Evolutionary conservation across 352 stramenopile species (phyloP).

Genomic region (Globisporangium acanthophoron): DNA sequence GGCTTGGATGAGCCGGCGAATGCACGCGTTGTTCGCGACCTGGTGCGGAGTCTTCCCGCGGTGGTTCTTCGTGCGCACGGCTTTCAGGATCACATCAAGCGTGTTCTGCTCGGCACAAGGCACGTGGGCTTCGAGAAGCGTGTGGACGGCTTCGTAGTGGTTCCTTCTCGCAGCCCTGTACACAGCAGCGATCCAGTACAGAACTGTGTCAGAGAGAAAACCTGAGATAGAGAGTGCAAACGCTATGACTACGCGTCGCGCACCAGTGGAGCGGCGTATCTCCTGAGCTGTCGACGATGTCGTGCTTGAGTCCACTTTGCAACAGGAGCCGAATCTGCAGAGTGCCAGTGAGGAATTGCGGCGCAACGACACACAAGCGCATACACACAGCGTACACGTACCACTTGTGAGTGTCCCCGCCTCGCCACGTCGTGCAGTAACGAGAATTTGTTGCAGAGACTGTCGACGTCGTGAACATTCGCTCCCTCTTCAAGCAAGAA

Average conservation of each 20-base stretch:
- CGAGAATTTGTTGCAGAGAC: slow-evolving; percentile 51
- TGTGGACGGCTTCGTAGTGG: slow-evolving; percentile 51
- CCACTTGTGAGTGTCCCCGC: slow-evolving; percentile 42
- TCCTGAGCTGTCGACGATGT: slow-evolving; percentile 36
- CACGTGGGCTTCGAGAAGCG: slow-evolving; percentile 38
- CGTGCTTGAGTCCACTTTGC: slow-evolving; percentile 29
- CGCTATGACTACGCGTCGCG: not conserved
- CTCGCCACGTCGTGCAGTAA: slow-evolving; percentile 60
- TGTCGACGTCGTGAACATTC: slow-evolving; percentile 44
- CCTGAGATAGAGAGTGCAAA: not conserved
- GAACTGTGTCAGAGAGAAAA: not conserved
- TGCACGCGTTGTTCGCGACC: slow-evolving; percentile 37
- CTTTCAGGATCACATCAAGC: slow-evolving; percentile 23
- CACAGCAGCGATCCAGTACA: not conserved
- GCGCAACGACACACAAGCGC: too few species aligned
- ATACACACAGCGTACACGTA: slow-evolving; percentile 14
- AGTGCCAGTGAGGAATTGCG: not conserved
- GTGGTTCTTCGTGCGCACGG: slow-evolving; percentile 39
- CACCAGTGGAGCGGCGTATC: slow-evolving; percentile 72
- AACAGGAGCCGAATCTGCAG: slow-evolving; percentile 45
- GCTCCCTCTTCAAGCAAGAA: slow-evolving; percentile 62
- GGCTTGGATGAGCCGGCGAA: slow-evolving; percentile 34
- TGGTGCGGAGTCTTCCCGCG: slow-evolving; percentile 34
- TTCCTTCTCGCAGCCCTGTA: slow-evolving; percentile 50
- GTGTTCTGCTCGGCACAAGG: slow-evolving; percentile 20